These are phyloP conservation scores for Infundibulicybe gibba DNA, from an alignment of 768 basidiomycete genomes.

Conservation along the genomic window DNA sequence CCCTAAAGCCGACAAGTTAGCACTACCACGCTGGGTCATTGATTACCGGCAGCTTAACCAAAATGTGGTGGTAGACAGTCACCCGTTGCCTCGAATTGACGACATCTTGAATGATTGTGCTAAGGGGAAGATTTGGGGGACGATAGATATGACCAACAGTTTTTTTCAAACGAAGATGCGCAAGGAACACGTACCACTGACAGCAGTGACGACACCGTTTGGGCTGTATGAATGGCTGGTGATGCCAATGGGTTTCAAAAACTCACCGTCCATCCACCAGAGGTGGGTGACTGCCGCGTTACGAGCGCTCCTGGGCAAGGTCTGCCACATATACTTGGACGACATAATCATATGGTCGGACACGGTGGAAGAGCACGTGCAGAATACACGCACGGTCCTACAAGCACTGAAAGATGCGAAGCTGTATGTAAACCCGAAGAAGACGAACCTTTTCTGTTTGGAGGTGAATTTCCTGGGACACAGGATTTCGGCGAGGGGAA, in stretches of 20 bases:
- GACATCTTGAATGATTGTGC: too few species aligned
- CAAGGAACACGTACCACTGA: conserved; percentile 16
- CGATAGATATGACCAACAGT: conserved; percentile 34
- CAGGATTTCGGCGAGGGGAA: too few species aligned
- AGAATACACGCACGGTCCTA: conserved; percentile 18
- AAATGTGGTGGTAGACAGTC: conserved; percentile 22
- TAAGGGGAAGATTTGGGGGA: conserved; percentile 29
- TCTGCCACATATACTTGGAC: conserved; percentile 40
- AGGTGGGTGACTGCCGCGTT: conserved; percentile 26
- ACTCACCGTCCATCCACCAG: conserved; percentile 26
- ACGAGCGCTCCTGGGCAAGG: conserved; percentile 22
- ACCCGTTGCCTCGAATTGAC: conserved; percentile 22
- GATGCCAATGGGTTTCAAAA: too few species aligned
- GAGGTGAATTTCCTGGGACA: conserved; percentile 25
- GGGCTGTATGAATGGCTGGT: too few species aligned
- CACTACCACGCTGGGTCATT: too few species aligned
- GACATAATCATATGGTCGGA: conserved; percentile 43
- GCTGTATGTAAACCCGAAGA: conserved; percentile 23
- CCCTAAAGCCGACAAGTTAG: conserved; percentile 6
- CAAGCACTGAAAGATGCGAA: conserved; percentile 1
- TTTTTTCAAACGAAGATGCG: conserved; percentile 28
- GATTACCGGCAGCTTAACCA: conserved; percentile 20
- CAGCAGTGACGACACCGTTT: too few species aligned
- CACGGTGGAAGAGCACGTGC: conserved; percentile 23
- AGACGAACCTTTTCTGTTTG: conserved; percentile 17